Percentiles rank a stretch among this genome's conserved stretches.
phyloP scores from a whole-genome alignment of 2,329 filamentous ascomycete genomes.

The Neofusicoccum parvum region DNA sequence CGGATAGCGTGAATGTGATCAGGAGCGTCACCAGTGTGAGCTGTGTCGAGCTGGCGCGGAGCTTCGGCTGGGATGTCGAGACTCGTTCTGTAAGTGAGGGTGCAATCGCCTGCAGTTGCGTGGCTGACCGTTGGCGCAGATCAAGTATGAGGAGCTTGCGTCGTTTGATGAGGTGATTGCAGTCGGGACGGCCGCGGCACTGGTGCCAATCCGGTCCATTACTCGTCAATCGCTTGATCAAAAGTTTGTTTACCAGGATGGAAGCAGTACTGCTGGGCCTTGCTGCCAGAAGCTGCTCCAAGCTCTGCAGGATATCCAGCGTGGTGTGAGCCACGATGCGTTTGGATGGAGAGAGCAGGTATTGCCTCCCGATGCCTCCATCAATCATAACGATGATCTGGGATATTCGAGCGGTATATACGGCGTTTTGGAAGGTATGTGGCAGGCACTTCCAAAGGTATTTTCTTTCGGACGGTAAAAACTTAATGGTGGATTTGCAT shows the following conservation, averaged over 20 bases:
- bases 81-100: conserved; percentile 25
- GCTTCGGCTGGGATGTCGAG: conserved; percentile 38
- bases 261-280: neutral
- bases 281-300: conserved; percentile 4
- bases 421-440: neutral
- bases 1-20: conserved; percentile 33
- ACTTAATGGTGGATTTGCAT: neutral
- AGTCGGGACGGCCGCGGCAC: conserved; percentile 28
- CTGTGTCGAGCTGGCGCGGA: conserved; percentile 29
- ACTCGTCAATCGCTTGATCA: conserved; percentile 24
- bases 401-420: neutral
- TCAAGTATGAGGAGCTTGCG: conserved; percentile 25
- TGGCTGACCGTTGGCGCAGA: neutral
- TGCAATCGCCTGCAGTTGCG: neutral
- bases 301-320: conserved; percentile 2
- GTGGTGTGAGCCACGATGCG: conserved; percentile 3
- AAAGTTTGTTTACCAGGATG: conserved; percentile 27
- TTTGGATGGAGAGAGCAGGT: conserved; percentile 11
- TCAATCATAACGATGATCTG: neutral
- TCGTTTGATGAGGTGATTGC: conserved; percentile 30
- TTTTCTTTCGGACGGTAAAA: neutral
- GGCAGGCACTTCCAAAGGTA: conserved; percentile 1
- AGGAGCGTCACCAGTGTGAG: conserved; percentile 35
- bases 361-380: neutral
- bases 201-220: conserved; percentile 25